These are phyloP conservation scores for Suaeda aralocaspica DNA, from an alignment of 148 eudicot species.

Conservation along the genomic window DNA sequence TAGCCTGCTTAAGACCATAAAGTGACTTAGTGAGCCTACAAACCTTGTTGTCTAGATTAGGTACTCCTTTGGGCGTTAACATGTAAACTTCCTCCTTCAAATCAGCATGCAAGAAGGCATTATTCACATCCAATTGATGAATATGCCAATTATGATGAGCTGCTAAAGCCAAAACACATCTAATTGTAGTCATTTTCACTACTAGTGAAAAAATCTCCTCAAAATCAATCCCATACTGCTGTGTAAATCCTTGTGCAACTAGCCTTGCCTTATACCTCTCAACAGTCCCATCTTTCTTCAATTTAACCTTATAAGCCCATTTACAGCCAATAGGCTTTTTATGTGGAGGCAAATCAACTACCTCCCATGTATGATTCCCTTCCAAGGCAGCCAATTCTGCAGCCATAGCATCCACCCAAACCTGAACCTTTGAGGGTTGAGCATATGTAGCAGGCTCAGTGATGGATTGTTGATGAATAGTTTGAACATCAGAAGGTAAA, in stretches of 20 bases:
- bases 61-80: too few species aligned
- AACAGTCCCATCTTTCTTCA: neutral
- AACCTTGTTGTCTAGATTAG: too few species aligned
- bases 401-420: neutral
- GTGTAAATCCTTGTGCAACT: neutral
- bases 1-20: too few species aligned
- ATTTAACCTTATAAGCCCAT: neutral
- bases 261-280: neutral
- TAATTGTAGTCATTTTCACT: neutral
- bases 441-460: neutral
- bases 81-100: too few species aligned
- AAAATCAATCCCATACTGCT: neutral
- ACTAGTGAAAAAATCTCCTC: neutral
- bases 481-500: too few species aligned
- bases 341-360: neutral
- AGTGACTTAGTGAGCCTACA: too few species aligned
- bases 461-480: neutral
- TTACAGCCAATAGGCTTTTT: neutral
- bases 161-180: too few species aligned
- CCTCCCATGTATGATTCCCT: neutral
- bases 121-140: too few species aligned
- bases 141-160: too few species aligned
- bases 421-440: neutral
- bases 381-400: neutral
- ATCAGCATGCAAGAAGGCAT: too few species aligned